These are phyloP conservation scores for Fusarium lyarnte DNA, from an alignment of 2,329 filamentous ascomycete species.

Conservation along the genomic window DNA sequence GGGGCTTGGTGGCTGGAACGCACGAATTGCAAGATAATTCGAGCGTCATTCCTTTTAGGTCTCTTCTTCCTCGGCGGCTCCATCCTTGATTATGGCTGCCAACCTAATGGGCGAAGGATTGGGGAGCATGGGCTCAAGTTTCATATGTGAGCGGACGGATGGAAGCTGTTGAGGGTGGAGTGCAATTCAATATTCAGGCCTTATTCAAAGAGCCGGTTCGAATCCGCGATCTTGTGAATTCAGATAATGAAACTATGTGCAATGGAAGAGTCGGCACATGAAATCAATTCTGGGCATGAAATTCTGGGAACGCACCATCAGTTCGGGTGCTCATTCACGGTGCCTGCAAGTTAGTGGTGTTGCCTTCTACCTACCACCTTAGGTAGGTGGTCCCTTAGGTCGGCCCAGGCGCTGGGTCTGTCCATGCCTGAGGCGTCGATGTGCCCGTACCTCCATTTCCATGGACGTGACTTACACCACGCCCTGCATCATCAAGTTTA, in stretches of 20 bases:
- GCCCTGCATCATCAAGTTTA: neutral
- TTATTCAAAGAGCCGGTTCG: neutral
- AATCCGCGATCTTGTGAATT: neutral
- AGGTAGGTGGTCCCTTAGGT: neutral
- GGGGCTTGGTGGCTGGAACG: constrained; percentile 41
- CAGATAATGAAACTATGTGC: neutral
- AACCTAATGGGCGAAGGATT: neutral
- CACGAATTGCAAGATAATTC: constrained; percentile 86
- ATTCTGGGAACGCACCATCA: neutral
- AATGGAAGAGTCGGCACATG: neutral
- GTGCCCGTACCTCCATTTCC: neutral
- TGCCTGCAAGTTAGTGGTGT: neutral
- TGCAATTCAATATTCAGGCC: neutral
- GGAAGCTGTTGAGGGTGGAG: neutral
- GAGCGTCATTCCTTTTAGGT: constrained; percentile 65
- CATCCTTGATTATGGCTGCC: constrained; percentile 40
- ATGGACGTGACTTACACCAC: constrained; percentile 10
- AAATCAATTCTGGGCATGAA: neutral
- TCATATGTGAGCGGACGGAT: constrained; percentile 12
- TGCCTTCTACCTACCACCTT: neutral
- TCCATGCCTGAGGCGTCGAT: constrained; percentile 30
- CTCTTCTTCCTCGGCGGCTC: constrained; percentile 43
- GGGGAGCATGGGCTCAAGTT: constrained; percentile 14
- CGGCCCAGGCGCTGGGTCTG: neutral
- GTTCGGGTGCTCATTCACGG: neutral